phyloP scores from a whole-genome alignment of 768 basidiomycete species.

The Suillus alpinus region DNA sequence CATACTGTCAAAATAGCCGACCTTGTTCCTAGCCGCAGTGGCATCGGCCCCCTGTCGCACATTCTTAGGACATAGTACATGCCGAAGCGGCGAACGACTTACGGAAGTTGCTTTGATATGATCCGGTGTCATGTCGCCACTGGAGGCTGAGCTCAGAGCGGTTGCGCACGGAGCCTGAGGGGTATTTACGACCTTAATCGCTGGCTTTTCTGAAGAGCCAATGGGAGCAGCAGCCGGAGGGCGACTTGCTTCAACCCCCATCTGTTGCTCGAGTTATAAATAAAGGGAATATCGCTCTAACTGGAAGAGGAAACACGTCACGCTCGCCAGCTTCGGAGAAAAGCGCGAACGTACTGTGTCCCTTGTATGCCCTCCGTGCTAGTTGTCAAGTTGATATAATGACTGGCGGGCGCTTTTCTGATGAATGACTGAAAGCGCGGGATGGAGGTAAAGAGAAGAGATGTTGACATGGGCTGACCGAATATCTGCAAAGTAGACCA shows the following conservation, averaged over 20 bases:
- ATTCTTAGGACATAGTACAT: neutral
- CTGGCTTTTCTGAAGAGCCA: neutral
- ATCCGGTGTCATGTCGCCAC: neutral
- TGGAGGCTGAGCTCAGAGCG: neutral
- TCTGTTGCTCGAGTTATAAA: neutral
- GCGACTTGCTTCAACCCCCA: constrained; percentile 7
- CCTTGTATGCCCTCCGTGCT: neutral
- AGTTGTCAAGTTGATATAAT: neutral
- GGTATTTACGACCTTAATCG: neutral
- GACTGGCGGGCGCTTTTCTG: neutral
- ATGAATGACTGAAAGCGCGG: neutral
- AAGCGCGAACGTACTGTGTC: neutral
- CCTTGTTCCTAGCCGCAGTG: neutral
- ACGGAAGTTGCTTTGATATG: neutral
- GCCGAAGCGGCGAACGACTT: neutral
- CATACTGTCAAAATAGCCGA: neutral
- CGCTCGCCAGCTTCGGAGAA: neutral
- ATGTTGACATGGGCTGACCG: neutral
- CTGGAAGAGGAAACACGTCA: neutral
- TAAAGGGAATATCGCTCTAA: neutral
- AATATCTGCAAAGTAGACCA: neutral
- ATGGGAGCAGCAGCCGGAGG: neutral
- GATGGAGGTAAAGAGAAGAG: neutral
- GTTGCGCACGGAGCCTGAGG: neutral
- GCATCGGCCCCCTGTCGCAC: neutral